These are phyloP conservation scores for Somion occarium DNA, from an alignment of 1,284 basidiomycete species.

Conservation along the genomic window DNA sequence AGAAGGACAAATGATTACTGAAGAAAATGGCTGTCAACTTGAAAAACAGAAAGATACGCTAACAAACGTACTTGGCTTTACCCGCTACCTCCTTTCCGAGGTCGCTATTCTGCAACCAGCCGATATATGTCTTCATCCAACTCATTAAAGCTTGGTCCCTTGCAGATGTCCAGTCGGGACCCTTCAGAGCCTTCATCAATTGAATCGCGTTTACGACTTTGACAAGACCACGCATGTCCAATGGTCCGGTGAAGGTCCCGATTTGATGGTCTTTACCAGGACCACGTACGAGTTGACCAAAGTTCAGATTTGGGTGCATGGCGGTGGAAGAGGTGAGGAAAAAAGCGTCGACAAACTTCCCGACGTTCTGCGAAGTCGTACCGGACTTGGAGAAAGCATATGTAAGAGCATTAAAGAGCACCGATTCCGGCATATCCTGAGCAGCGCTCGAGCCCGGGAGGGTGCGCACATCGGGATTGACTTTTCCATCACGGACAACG, in stretches of 20 bases:
- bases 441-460: constrained; percentile 53
- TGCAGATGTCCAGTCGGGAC: constrained; percentile 52
- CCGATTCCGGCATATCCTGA: constrained; percentile 50
- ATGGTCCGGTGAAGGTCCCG: constrained; percentile 56
- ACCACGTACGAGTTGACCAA: constrained; percentile 61
- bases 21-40: constrained; percentile 7
- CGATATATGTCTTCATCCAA: constrained; percentile 49
- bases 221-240: constrained; percentile 59
- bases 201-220: constrained; percentile 58
- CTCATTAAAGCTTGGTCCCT: constrained; percentile 42
- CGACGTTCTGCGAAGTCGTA: constrained; percentile 35
- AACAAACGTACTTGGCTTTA: constrained; percentile 46
- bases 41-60: not conserved
- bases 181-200: constrained; percentile 45
- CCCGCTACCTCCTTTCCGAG: constrained; percentile 44
- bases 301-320: constrained; percentile 70
- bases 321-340: constrained; percentile 53
- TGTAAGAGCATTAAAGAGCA: constrained; percentile 58
- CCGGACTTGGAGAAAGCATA: constrained; percentile 42
- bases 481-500: constrained; percentile 52
- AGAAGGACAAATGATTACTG: constrained; percentile 62
- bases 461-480: constrained; percentile 60
- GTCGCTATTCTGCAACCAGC: constrained; percentile 51
- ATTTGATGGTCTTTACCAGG: constrained; percentile 42
- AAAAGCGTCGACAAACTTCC: constrained; percentile 47